A percentile compares a stretch with the other conserved stretches of the same genome.
Evolutionary conservation across 2,329 filamentous ascomycete species (phyloP).

Genomic region (Niveomyces coronatus): DNA sequence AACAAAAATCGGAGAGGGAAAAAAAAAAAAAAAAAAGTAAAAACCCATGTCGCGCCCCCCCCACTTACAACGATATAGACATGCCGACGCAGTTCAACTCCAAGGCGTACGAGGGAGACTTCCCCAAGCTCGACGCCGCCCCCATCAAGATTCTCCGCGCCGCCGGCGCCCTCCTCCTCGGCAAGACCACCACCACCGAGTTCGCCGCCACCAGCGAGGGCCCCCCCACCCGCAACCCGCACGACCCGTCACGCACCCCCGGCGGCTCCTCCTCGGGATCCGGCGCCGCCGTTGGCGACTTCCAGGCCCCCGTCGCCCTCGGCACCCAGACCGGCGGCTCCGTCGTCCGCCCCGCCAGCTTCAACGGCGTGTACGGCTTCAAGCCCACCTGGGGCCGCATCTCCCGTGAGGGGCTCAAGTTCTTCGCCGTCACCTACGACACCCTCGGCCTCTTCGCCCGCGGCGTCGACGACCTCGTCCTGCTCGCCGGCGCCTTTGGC

Average conservation of each 20-base stretch:
- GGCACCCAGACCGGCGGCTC: constrained; percentile 59
- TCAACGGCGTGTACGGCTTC: constrained; percentile 52
- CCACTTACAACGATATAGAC: constrained; percentile 20
- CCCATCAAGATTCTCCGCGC: constrained; percentile 12
- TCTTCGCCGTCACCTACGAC: constrained; percentile 49
- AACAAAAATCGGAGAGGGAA: neutral
- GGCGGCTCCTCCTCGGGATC: constrained; percentile 60
- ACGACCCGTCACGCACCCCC: constrained; percentile 53
- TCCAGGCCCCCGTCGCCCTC: constrained; percentile 48
- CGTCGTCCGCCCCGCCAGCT: constrained; percentile 53
- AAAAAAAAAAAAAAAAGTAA: neutral
- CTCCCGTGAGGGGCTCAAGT: constrained; percentile 49
- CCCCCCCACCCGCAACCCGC: constrained; percentile 49
- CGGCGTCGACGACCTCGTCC: constrained; percentile 44
- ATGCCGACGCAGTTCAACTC: constrained; percentile 50
- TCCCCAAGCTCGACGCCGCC: constrained; percentile 14
- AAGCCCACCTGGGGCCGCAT: constrained; percentile 59
- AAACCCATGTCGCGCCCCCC: neutral
- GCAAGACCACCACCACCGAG: constrained; percentile 46
- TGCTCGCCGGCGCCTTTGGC: constrained; percentile 43
- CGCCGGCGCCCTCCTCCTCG: constrained; percentile 8
- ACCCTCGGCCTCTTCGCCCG: constrained; percentile 53
- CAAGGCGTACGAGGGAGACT: constrained; percentile 35
- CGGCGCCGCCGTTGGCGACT: constrained; percentile 54
- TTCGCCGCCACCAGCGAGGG: constrained; percentile 48